Evolutionary conservation across 1,284 basidiomycete species (phyloP).

Genomic region (Apiotrichum mycotoxinovorans): DNA sequence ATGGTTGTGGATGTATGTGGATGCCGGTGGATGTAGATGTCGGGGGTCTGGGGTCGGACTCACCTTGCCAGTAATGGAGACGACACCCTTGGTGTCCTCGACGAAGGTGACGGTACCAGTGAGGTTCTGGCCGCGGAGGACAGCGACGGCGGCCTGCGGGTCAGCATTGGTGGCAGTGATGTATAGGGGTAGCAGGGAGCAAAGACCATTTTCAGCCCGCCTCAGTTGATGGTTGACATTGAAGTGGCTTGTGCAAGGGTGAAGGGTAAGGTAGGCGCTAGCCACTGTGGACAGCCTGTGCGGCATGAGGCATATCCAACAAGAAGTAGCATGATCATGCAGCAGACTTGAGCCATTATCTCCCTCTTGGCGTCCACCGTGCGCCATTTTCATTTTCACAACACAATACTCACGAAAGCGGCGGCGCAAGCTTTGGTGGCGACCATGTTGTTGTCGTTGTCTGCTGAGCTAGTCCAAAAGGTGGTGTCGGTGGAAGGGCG

Average conservation of each 20-base stretch:
- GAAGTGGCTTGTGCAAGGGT: no score
- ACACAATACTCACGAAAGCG: slow-evolving; percentile 7
- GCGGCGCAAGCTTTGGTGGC: neutral
- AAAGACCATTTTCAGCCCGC: no score
- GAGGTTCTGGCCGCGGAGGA: slow-evolving; percentile 7
- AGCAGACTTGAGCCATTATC: neutral
- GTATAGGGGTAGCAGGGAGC: no score
- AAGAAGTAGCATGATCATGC: no score
- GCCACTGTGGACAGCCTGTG: no score
- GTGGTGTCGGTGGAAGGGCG: slow-evolving; percentile 2
- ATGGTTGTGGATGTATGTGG: no score
- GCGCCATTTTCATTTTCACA: no score
- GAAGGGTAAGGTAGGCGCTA: no score
- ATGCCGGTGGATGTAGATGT: no score
- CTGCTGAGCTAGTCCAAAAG: neutral
- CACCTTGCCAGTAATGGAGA: slow-evolving; percentile 13
- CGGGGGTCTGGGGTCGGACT: neutral
- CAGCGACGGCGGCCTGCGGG: slow-evolving; percentile 10
- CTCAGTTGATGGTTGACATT: no score
- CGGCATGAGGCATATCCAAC: neutral
- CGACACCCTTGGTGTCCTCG: slow-evolving; percentile 1
- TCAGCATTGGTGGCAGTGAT: neutral
- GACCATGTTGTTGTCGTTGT: slow-evolving; percentile 13
- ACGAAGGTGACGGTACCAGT: slow-evolving; percentile 14
- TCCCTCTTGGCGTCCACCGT: neutral